Percentiles rank a stretch among this genome's conserved stretches.
These are phyloP conservation scores for Plasmodium vinckei DNA, from an alignment of 169 alveolate species.

Conservation along the genomic window DNA sequence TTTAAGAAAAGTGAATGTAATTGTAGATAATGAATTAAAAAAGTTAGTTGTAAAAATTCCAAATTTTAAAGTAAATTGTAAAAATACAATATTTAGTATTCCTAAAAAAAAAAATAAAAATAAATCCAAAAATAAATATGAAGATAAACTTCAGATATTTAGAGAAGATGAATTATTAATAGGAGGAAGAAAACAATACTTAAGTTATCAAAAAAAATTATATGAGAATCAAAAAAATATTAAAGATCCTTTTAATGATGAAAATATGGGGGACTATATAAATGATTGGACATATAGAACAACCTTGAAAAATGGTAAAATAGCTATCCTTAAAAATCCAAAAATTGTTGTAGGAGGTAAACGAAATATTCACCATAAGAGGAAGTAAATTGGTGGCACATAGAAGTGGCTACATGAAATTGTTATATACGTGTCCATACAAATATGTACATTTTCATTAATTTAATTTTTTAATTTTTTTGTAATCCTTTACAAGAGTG, in stretches of 20 bases:
- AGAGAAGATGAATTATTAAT: constrained; percentile 88
- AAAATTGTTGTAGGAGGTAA: constrained; percentile 68
- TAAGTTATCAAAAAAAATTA: constrained; percentile 76
- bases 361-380: constrained; percentile 33
- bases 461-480: not conserved
- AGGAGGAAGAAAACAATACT: constrained; percentile 80
- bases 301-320: constrained; percentile 61
- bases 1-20: constrained; percentile 86
- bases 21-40: constrained; percentile 81
- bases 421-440: not conserved
- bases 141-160: constrained; percentile 79
- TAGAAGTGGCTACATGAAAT: no score
- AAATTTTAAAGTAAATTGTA: constrained; percentile 67
- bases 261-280: constrained; percentile 16
- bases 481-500: no score
- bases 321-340: constrained; percentile 57
- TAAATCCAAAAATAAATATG: constrained; percentile 78
- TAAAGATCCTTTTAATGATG: constrained; percentile 57
- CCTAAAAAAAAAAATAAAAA: constrained; percentile 83
- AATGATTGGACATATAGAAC: constrained; percentile 69
- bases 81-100: constrained; percentile 85
- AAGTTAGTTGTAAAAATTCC: constrained; percentile 74
- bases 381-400: not conserved
- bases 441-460: not conserved
- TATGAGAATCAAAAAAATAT: constrained; percentile 55